Conservation (phyloP, 805 yeast genomes). For the Ogataea saltuana region DNA sequence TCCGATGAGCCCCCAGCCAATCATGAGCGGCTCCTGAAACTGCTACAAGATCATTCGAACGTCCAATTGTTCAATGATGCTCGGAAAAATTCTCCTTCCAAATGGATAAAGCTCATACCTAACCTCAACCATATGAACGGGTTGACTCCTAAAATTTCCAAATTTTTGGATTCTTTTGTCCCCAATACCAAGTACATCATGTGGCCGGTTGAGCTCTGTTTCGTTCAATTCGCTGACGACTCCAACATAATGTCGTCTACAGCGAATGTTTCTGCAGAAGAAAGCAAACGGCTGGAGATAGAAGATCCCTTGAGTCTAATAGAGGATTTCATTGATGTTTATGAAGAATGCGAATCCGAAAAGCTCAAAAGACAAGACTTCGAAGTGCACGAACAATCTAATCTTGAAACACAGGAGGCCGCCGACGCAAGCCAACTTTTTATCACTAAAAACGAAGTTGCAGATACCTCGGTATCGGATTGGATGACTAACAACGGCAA, state of each 20-base stretch:
- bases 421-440: not conserved
- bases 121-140: conserved; percentile 68
- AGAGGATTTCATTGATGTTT: conserved; percentile 29
- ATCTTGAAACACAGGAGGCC: no score
- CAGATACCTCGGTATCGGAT: not conserved
- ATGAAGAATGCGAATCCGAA: conserved; percentile 4
- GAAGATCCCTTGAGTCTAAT: conserved; percentile 31
- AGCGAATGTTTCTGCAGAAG: conserved; percentile 13
- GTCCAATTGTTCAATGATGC: conserved; percentile 12
- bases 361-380: not conserved
- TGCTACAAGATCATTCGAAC: conserved; percentile 39
- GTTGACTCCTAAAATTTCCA: conserved; percentile 61
- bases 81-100: conserved; percentile 23
- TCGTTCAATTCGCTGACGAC: conserved; percentile 49
- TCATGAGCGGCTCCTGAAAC: conserved; percentile 36
- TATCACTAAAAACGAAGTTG: not conserved
- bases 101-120: conserved; percentile 72
- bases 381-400: no score
- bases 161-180: conserved; percentile 41
- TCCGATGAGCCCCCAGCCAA: conserved; percentile 44
- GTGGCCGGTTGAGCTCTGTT: conserved; percentile 74
- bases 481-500: not conserved
- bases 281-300: conserved; percentile 13
- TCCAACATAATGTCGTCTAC: no score
- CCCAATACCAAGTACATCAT: conserved; percentile 53